Percentiles rank a stretch among this genome's conserved stretches.
These are phyloP conservation scores for Physcomitrellopsis africana DNA, from an alignment of 225 moss, liverwort and hornwort genomes.

Conservation along the genomic window DNA sequence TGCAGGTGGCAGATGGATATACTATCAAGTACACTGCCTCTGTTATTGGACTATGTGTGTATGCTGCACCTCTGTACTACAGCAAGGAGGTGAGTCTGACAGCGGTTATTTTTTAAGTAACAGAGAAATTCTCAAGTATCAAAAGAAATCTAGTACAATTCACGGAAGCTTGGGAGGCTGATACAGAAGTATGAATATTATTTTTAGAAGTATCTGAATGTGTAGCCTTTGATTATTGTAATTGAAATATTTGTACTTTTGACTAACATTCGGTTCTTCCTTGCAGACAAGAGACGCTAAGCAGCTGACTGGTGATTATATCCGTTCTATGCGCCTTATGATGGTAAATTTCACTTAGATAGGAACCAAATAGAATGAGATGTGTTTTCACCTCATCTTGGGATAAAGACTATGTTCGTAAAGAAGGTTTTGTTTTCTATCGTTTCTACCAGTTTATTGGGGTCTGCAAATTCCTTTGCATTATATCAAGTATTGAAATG, in stretches of 20 bases:
- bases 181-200: conserved; percentile 2
- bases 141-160: not conserved
- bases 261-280: conserved; percentile 27
- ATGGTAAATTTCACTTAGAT: conserved; percentile 43
- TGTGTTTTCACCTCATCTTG: conserved; percentile 22
- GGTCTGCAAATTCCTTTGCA: not conserved
- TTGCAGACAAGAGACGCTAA: conserved; percentile 49
- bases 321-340: conserved; percentile 69
- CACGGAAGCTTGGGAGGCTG: not conserved
- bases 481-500: conserved; percentile 14
- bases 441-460: conserved; percentile 10
- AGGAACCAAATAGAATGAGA: conserved; percentile 12
- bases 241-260: conserved; percentile 10
- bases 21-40: conserved; percentile 64
- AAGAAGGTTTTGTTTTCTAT: not conserved
- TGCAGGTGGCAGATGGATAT: conserved; percentile 68
- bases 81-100: conserved; percentile 49
- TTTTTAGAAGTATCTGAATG: conserved; percentile 4
- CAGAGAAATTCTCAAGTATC: not conserved
- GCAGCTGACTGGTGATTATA: conserved; percentile 62
- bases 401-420: not conserved
- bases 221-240: not conserved
- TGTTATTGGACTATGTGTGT: conserved; percentile 58
- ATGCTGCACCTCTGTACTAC: conserved; percentile 60
- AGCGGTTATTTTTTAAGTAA: not conserved